Conservation (phyloP, 2,329 filamentous ascomycete species). For the Paramyrothecium sp. region DNA sequence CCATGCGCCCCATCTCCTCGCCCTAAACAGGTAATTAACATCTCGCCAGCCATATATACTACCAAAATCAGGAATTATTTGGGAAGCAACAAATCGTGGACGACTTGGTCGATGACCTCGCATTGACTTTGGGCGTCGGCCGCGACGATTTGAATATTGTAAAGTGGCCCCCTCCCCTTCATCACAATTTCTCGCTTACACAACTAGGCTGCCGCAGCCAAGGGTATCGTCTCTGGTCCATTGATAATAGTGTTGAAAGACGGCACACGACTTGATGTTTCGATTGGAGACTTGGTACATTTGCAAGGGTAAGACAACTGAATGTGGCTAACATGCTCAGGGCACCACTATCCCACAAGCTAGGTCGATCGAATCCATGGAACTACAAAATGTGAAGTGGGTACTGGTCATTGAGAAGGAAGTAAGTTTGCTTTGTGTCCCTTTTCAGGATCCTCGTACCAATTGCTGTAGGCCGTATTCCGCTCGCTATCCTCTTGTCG, state of each 20-base stretch:
- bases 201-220: slow-evolving; percentile 66
- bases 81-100: slow-evolving; percentile 67
- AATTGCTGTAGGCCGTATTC: slow-evolving; percentile 63
- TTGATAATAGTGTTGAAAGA: slow-evolving; percentile 46
- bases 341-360: slow-evolving; percentile 60
- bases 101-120: slow-evolving; percentile 70
- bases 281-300: slow-evolving; percentile 25
- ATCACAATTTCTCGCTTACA: slow-evolving; percentile 9
- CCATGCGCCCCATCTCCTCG: background rate
- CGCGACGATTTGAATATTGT: slow-evolving; percentile 71
- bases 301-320: too few species aligned
- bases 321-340: slow-evolving; percentile 31
- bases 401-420: slow-evolving; percentile 79
- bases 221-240: slow-evolving; percentile 66
- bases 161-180: slow-evolving; percentile 20
- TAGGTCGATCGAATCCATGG: slow-evolving; percentile 45
- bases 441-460: slow-evolving; percentile 8
- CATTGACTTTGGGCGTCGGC: slow-evolving; percentile 64
- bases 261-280: slow-evolving; percentile 34
- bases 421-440: slow-evolving; percentile 33
- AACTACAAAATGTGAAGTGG: slow-evolving; percentile 55
- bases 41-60: slow-evolving; percentile 69
- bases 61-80: slow-evolving; percentile 73
- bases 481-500: slow-evolving; percentile 58
- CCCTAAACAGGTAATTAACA: background rate